phyloP scores from a whole-genome alignment of 2,329 filamentous ascomycete species.

The Colletotrichum coccodes region DNA sequence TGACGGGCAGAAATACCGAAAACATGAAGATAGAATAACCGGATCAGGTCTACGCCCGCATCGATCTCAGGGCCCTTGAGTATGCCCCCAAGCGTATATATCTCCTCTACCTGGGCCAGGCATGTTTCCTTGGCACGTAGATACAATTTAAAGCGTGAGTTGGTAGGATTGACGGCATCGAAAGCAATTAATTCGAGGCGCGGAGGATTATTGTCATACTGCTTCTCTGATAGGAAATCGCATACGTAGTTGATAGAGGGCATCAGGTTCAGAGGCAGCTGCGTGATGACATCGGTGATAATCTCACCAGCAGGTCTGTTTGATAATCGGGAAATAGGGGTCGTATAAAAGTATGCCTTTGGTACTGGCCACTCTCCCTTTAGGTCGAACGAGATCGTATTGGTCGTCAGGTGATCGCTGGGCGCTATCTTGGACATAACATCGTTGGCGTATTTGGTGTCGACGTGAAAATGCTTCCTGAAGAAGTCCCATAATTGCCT shows the following conservation, averaged over 20 bases:
- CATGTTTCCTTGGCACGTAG: slow-evolving; percentile 42
- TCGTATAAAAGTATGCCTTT: slow-evolving; percentile 42
- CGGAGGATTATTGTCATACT: slow-evolving; percentile 12
- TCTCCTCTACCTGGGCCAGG: slow-evolving; percentile 41
- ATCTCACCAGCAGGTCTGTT: slow-evolving; percentile 17
- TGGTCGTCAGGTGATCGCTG: slow-evolving; percentile 25
- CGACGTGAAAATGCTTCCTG: slow-evolving; percentile 32
- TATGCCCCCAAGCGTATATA: slow-evolving; percentile 37
- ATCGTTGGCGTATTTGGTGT: slow-evolving; percentile 2
- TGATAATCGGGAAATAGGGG: slow-evolving; percentile 27
- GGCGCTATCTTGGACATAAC: slow-evolving; percentile 18
- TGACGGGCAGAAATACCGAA: slow-evolving; percentile 31
- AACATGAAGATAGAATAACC: slow-evolving; percentile 34
- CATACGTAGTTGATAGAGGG: slow-evolving; percentile 33
- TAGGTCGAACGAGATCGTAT: slow-evolving; percentile 39
- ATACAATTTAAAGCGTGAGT: slow-evolving; percentile 50
- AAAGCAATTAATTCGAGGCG: slow-evolving; percentile 43
- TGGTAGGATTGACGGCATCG: slow-evolving; percentile 39
- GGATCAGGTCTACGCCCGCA: slow-evolving; percentile 32
- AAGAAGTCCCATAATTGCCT: slow-evolving; percentile 35
- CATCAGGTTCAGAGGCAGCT: slow-evolving; percentile 15
- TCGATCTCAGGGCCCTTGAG: slow-evolving; percentile 20
- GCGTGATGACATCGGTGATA: slow-evolving; percentile 16
- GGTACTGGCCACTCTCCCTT: slow-evolving; percentile 23
- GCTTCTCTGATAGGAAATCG: slow-evolving; percentile 14